Conservation (phyloP, 129 eudicot species). For the Arctium lappa region DNA sequence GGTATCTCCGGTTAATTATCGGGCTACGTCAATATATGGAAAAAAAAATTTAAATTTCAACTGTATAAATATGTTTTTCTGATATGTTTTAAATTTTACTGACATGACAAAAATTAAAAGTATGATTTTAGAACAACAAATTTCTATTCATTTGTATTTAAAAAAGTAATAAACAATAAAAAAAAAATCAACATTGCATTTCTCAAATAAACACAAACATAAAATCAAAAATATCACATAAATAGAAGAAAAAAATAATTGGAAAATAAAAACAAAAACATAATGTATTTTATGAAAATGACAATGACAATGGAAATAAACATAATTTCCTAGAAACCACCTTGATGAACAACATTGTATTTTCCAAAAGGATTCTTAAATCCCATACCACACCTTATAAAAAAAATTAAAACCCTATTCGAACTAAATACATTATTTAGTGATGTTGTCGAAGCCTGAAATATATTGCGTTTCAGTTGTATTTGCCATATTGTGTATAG, state of each 20-base stretch:
- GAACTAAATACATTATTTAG: not conserved
- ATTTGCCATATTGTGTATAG: constrained; percentile 1
- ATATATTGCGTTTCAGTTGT: not conserved
- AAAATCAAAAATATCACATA: not conserved
- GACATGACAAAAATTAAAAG: no score
- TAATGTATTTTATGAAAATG: constrained; percentile 10
- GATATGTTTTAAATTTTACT: not conserved
- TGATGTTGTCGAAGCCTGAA: constrained; percentile 11
- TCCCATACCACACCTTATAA: constrained; percentile 8
- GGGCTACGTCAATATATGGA: no score
- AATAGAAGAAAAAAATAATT: not conserved
- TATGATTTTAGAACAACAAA: not conserved
- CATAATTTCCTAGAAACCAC: constrained; percentile 26
- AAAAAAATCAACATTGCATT: not conserved
- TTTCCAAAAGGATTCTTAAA: constrained; percentile 6
- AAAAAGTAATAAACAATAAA: no score
- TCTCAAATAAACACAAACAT: not conserved
- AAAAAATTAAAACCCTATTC: not conserved
- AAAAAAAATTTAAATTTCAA: no score
- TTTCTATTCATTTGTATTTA: not conserved
- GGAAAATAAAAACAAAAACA: not conserved
- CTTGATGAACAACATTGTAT: constrained; percentile 21
- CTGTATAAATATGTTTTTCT: not conserved
- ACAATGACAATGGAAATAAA: constrained; percentile 19
- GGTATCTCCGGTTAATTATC: not conserved